Percentiles rank a stretch among this genome's conserved stretches.
Conservation (phyloP, 345 rosid species). For the Iberis pinnata region DNA sequence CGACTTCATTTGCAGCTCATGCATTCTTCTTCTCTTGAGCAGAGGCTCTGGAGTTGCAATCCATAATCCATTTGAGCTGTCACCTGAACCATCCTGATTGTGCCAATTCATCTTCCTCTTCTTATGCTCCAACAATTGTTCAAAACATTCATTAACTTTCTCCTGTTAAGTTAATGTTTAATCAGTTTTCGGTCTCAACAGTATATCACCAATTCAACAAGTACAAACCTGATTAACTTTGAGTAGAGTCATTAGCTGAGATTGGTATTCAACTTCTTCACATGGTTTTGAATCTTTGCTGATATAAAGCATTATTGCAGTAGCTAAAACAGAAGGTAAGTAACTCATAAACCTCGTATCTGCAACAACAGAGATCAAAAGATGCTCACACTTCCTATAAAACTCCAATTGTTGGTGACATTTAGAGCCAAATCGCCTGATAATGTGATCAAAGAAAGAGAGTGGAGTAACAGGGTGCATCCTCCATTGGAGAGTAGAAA, state of each 20-base stretch:
- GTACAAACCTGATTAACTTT: conserved; percentile 54
- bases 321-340: conserved; percentile 64
- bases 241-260: conserved; percentile 52
- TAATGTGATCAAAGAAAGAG: conserved; percentile 68
- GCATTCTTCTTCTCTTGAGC: conserved; percentile 56
- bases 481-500: conserved; percentile 75
- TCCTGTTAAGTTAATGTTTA: conserved; percentile 37
- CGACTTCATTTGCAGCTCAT: conserved; percentile 62
- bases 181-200: conserved; percentile 5
- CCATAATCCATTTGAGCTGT: conserved; percentile 52
- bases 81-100: conserved; percentile 44
- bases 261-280: conserved; percentile 44
- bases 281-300: conserved; percentile 51
- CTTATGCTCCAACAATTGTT: conserved; percentile 43
- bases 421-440: conserved; percentile 56
- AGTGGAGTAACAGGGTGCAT: conserved; percentile 89
- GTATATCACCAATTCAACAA: not conserved
- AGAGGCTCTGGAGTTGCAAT: conserved; percentile 36
- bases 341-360: conserved; percentile 58
- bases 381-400: conserved; percentile 53
- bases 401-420: conserved; percentile 52
- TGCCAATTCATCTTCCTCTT: conserved; percentile 46
- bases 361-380: conserved; percentile 65
- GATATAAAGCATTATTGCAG: conserved; percentile 63
- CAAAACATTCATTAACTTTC: conserved; percentile 52